These are phyloP conservation scores for Oryza meyeriana DNA, from an alignment of 176 grass and related monocot genomes.

Conservation along the genomic window DNA sequence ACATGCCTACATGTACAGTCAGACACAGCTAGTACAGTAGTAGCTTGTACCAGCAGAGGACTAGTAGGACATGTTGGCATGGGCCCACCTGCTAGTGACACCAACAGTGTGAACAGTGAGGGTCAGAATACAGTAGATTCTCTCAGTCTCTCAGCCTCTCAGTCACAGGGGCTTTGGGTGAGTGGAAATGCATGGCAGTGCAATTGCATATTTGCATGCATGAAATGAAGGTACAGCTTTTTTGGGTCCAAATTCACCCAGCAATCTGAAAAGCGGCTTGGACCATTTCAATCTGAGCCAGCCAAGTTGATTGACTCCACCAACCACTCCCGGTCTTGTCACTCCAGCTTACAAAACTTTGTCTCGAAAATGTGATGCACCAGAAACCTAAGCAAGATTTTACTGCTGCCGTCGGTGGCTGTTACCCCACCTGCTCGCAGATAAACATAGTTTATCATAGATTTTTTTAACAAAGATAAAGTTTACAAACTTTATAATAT, in stretches of 20 bases:
- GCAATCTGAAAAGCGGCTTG: constrained; percentile 34
- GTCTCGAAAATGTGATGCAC: constrained; percentile 13
- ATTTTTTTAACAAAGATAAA: background rate
- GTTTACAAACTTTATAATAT: too few species aligned
- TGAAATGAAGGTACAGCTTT: constrained; percentile 3
- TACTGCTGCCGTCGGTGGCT: background rate
- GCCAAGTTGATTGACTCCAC: constrained; percentile 49
- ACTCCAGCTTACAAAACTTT: background rate
- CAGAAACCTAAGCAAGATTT: background rate
- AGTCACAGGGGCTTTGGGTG: background rate
- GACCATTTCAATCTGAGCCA: constrained; percentile 7
- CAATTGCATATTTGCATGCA: background rate
- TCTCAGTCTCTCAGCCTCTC: background rate
- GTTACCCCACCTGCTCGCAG: constrained; percentile 10
- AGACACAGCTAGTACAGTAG: background rate
- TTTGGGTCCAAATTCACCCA: constrained; percentile 19
- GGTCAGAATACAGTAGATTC: constrained; percentile 40
- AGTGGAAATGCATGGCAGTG: background rate
- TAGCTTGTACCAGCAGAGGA: background rate
- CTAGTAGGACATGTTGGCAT: background rate
- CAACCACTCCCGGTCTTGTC: constrained; percentile 23
- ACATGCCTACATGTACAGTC: background rate
- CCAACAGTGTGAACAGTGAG: background rate
- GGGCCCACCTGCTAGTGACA: constrained; percentile 16
- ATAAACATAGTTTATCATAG: background rate